Evolutionary conservation across 2,329 filamentous ascomycete species (phyloP).

Genomic region (Periconia sp.): DNA sequence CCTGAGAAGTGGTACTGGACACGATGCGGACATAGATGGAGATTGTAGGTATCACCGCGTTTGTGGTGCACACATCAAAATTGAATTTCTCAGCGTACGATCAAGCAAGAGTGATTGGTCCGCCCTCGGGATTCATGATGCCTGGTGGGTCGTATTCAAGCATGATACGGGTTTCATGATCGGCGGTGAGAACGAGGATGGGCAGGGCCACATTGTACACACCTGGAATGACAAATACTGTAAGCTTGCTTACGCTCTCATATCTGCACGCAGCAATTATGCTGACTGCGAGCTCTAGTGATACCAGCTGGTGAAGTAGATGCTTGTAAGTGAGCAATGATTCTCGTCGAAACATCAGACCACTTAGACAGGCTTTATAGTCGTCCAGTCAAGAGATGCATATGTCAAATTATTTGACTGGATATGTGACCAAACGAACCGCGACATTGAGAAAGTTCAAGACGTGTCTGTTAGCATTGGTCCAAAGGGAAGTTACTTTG

Average conservation of each 20-base stretch:
- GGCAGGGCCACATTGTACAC: neutral
- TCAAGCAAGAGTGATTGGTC: neutral
- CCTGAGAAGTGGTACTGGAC: no score
- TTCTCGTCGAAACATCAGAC: neutral
- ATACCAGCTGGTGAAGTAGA: slow-evolving; percentile 7
- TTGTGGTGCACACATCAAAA: no score
- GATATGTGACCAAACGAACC: slow-evolving; percentile 18
- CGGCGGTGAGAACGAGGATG: neutral
- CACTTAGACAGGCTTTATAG: neutral
- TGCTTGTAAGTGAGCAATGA: slow-evolving; percentile 3
- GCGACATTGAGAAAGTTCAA: slow-evolving; percentile 1
- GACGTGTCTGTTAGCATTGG: slow-evolving; percentile 13
- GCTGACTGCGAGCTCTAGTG: neutral
- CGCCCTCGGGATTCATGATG: neutral
- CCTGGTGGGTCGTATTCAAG: slow-evolving; percentile 3
- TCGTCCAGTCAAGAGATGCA: slow-evolving; percentile 7
- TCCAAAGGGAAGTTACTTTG: slow-evolving; percentile 18
- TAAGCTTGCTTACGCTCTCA: no score
- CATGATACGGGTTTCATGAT: slow-evolving; percentile 4
- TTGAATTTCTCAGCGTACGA: no score
- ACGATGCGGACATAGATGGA: no score
- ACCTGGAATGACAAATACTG: slow-evolving; percentile 2
- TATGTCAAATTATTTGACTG: slow-evolving; percentile 10
- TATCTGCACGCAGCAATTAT: no score
- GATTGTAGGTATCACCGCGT: no score